Percentiles rank a stretch among this genome's conserved stretches.
Evolutionary conservation across 768 basidiomycete genomes (phyloP).

Genomic region (Termitomyces sp.): DNA sequence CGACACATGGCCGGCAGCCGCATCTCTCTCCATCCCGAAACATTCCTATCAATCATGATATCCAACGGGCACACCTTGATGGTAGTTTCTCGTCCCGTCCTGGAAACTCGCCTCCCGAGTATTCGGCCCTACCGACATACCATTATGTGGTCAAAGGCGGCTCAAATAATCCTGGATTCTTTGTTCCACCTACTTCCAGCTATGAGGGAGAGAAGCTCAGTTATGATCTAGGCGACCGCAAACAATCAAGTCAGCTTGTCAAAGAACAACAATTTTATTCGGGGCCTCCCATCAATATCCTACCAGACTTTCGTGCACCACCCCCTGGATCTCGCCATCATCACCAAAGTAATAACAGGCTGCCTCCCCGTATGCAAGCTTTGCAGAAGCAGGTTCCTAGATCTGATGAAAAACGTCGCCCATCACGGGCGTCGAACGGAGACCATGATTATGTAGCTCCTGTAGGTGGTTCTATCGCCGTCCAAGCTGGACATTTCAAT

Average conservation of each 20-base stretch:
- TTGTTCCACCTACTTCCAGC: not conserved
- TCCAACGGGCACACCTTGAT: slow-evolving; percentile 2
- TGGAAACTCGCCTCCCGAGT: slow-evolving; percentile 12
- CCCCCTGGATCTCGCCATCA: slow-evolving; percentile 10
- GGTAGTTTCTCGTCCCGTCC: not conserved
- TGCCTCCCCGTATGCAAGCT: slow-evolving; percentile 21
- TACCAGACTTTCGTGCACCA: slow-evolving; percentile 9
- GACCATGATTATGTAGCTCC: not conserved
- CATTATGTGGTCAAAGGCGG: not conserved
- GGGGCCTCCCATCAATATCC: slow-evolving; percentile 1
- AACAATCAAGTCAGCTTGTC: not conserved
- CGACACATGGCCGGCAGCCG: slow-evolving; percentile 4
- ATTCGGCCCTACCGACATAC: slow-evolving; percentile 9
- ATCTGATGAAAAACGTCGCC: slow-evolving; percentile 15
- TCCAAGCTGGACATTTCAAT: slow-evolving; percentile 2
- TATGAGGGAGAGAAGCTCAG: not conserved
- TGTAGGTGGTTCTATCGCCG: not conserved
- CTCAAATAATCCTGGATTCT: not conserved
- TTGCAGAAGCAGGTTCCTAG: slow-evolving; percentile 17
- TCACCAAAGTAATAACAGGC: slow-evolving; percentile 12
- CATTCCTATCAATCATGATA: not conserved
- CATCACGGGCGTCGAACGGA: slow-evolving; percentile 8
- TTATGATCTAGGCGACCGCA: slow-evolving; percentile 2
- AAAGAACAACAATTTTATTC: slow-evolving; percentile 3
- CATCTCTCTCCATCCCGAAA: not conserved